Percentiles rank a stretch among this genome's conserved stretches.
Evolutionary conservation across 495 filamentous ascomycete species (phyloP).

Genomic region (Stereocaulon alpinum): DNA sequence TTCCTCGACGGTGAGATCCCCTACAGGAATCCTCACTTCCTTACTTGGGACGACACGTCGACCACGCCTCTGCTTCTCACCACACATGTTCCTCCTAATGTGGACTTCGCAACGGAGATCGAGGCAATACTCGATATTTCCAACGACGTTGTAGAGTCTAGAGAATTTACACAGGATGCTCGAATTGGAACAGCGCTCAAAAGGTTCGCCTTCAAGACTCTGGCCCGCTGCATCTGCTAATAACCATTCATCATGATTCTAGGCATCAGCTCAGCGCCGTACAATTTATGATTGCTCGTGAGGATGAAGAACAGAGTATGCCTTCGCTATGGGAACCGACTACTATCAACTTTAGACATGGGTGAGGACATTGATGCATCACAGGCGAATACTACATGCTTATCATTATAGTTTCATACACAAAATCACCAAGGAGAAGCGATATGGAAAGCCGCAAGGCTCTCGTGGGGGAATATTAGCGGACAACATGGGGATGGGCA

Average conservation of each 20-base stretch:
- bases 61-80: background rate
- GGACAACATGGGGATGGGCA: constrained; percentile 41
- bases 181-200: constrained; percentile 3
- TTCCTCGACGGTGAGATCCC: constrained; percentile 4
- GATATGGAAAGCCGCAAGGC: constrained; percentile 16
- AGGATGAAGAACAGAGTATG: constrained; percentile 17
- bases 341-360: constrained; percentile 24
- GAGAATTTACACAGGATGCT: constrained; percentile 4
- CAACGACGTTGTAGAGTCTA: constrained; percentile 3
- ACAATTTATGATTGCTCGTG: constrained; percentile 29
- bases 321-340: constrained; percentile 12
- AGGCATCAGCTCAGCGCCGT: constrained; percentile 30
- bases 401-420: constrained; percentile 23
- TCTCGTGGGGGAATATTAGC: constrained; percentile 32
- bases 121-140: constrained; percentile 11
- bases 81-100: background rate
- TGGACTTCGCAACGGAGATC: background rate
- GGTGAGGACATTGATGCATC: constrained; percentile 9
- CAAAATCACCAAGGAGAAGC: constrained; percentile 23
- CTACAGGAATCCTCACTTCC: constrained; percentile 31
- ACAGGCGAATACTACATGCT: background rate
- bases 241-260: background rate
- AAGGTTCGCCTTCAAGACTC: background rate
- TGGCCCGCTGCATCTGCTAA: background rate
- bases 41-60: constrained; percentile 11